Evolutionary conservation across 2,329 filamentous ascomycete species (phyloP), one percentile per base, ranked within the genome.

Genomic region (Exophiala aquamarina): DNA sequence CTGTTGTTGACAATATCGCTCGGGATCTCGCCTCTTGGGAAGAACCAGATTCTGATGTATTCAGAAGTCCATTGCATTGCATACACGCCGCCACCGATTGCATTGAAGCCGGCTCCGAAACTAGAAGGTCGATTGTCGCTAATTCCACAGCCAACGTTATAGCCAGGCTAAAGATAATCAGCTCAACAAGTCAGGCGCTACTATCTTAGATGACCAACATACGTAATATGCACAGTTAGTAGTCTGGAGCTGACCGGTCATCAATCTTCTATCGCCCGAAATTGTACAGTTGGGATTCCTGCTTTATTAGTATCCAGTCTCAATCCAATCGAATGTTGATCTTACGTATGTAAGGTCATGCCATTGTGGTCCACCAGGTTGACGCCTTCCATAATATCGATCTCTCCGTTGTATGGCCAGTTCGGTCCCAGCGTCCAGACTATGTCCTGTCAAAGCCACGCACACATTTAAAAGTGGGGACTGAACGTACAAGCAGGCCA

Each of bases 311-410:
- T 38, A 31, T 18, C 32, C 32, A 26, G 4, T 33, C 19, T 42
- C 34, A 18, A 11, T 26, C 11, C 23, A 26, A 26, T 26, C n/a
- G n/a, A n/a, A n/a, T n/a, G n/a, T n/a, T 29, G 8, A 5, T 33
- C 41, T 23, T 26, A 63, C 0, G 84, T 84, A 69, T 86, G 80
- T 32, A 89, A 72, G 17, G 82, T 84, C 64, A 87, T 70, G 33
- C 71, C 63, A 60, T 83, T 77, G 50, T 73, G 66, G 2, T 66
- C 63, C 49, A 78, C 72, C 18, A 72, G 67, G 67, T 86, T 83
- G 57, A 86, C 82, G 26, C 83, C 83, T 69, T 88, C 84, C 54
- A 88, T 75, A 57, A 88, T 82, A 63, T 88, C 84, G 57, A 88
- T 85, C 67, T 87, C 84, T 23, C 84, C 84, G 3, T 69, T 70